Evolutionary conservation across 192 early-diverging fungal genomes (phyloP).

Genomic region (Gaertneriomyces semiglobifer): DNA sequence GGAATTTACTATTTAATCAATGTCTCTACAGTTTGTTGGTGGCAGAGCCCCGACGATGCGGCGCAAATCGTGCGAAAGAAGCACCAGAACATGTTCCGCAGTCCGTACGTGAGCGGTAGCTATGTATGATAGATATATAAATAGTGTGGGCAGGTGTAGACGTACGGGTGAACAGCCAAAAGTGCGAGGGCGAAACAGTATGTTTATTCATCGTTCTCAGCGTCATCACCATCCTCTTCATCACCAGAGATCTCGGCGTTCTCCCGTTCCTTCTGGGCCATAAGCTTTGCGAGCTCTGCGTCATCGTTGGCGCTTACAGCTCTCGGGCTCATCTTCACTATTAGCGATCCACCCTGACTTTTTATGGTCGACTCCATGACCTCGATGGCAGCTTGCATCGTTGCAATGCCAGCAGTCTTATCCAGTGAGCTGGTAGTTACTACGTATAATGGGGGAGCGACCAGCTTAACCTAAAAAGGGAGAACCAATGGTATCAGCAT

Average conservation of each 20-base stretch:
- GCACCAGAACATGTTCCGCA: too few species aligned
- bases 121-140: too few species aligned
- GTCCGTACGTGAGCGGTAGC: too few species aligned
- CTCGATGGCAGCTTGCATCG: conserved; percentile 83
- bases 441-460: conserved; percentile 93
- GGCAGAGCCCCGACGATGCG: too few species aligned
- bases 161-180: too few species aligned
- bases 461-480: conserved; percentile 61
- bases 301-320: conserved; percentile 91
- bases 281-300: conserved; percentile 81
- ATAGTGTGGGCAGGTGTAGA: too few species aligned
- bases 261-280: conserved; percentile 86
- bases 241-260: conserved; percentile 91
- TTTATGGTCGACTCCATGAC: conserved; percentile 78
- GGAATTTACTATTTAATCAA: too few species aligned
- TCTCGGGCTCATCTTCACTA: conserved; percentile 87
- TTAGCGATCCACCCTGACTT: conserved; percentile 67
- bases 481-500: too few species aligned
- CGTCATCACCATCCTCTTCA: conserved; percentile 72
- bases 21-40: too few species aligned
- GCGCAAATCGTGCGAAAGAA: too few species aligned
- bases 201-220: conserved; percentile 1
- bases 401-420: conserved; percentile 77
- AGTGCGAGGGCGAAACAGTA: too few species aligned
- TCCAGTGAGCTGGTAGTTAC: conserved; percentile 82